phyloP scores from a whole-genome alignment of 192 early-diverging fungal species.

The Podila clonocystis region DNA sequence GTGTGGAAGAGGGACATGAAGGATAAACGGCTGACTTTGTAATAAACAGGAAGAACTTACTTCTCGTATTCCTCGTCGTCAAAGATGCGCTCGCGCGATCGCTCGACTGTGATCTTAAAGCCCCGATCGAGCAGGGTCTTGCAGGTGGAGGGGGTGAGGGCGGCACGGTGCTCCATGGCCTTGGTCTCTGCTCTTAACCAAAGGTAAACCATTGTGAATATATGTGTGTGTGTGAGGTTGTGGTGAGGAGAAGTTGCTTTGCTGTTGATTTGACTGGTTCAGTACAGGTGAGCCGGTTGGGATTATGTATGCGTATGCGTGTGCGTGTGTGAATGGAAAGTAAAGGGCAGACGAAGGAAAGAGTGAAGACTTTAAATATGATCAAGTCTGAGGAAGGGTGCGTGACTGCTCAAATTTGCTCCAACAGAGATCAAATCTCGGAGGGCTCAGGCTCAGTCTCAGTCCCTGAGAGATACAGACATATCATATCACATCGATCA shows the following conservation, averaged over 20 bases:
- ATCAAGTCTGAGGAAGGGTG: no score
- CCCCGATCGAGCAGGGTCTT: conserved; percentile 83
- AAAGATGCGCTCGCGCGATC: conserved; percentile 85
- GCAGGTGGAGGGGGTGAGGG: conserved; percentile 86
- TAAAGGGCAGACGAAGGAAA: neutral
- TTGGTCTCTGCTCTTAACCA: conserved; percentile 99
- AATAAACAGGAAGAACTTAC: conserved; percentile 52
- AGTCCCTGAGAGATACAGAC: no score
- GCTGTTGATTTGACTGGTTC: neutral
- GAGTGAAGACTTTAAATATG: no score
- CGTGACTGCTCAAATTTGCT: no score
- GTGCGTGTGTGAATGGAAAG: neutral
- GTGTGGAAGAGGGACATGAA: conserved; percentile 2
- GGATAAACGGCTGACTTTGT: neutral
- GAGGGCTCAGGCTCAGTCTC: no score
- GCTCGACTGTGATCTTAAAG: conserved; percentile 93
- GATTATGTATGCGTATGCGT: neutral
- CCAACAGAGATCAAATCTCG: no score
- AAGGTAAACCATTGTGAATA: conserved; percentile 62
- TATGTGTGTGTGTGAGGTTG: conserved; percentile 8
- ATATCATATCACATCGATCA: no score
- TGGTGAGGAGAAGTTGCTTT: neutral
- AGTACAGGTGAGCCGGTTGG: neutral
- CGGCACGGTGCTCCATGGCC: conserved; percentile 93
- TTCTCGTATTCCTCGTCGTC: conserved; percentile 86